A percentile compares a stretch with the other conserved stretches of the same genome.
Conservation (phyloP, 495 filamentous ascomycete species). For the Tuber indicum region DNA sequence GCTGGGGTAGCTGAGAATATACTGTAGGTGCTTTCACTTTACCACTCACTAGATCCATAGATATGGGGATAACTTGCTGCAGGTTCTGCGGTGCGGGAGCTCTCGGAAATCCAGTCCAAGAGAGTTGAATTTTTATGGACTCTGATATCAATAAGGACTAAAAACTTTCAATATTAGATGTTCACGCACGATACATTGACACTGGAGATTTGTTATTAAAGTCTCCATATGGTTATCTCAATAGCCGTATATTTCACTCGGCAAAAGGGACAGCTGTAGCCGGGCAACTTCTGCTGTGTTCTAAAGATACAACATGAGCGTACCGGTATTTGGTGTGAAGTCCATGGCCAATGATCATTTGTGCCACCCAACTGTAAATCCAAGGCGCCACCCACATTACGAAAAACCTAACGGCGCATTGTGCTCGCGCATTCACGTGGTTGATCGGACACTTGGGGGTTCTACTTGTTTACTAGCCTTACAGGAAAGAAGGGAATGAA, state of each 20-base stretch:
- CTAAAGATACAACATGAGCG: not conserved
- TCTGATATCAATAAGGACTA: not conserved
- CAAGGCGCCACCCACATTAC: not conserved
- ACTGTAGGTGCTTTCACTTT: not conserved
- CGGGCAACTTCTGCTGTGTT: not conserved
- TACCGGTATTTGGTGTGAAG: too few species aligned
- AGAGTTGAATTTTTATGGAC: not conserved
- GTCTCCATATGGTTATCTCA: too few species aligned
- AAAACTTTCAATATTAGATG: not conserved
- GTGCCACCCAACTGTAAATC: not conserved
- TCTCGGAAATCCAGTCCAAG: not conserved
- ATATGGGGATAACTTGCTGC: not conserved
- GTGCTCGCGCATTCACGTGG: too few species aligned
- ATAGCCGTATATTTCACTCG: too few species aligned
- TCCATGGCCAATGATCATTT: not conserved
- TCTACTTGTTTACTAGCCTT: too few species aligned
- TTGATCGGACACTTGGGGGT: too few species aligned
- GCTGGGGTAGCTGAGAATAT: not conserved
- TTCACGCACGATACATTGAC: not conserved
- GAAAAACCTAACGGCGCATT: too few species aligned
- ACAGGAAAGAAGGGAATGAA: too few species aligned
- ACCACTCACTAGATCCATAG: not conserved
- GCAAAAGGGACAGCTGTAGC: too few species aligned
- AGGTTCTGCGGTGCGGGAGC: not conserved
- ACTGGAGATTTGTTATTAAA: not conserved